Conservation (phyloP, 2,329 filamentous ascomycete species). For the Exophiala bonariae region DNA sequence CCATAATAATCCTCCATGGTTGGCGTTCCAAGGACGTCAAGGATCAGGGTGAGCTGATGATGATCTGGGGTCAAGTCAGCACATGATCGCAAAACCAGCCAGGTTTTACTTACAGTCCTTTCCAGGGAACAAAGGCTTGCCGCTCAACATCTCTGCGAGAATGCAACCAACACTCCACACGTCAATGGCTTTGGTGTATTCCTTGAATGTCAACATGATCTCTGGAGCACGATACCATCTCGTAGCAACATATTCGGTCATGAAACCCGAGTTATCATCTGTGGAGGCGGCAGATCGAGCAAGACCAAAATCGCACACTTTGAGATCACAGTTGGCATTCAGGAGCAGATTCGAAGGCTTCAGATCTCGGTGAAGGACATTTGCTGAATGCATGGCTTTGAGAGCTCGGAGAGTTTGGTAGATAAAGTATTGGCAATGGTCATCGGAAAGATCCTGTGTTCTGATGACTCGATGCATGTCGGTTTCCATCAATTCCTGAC, state of each 20-base stretch:
- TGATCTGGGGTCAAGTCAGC: constrained; percentile 63
- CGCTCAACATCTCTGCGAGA: constrained; percentile 96
- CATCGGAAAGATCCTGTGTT: constrained; percentile 96
- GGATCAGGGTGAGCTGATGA: constrained; percentile 93
- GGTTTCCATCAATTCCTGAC: constrained; percentile 91
- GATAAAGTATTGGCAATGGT: constrained; percentile 99
- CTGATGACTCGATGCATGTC: constrained; percentile 99
- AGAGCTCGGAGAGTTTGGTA: constrained; percentile 97
- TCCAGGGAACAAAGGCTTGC: constrained; percentile 95
- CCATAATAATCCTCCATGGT: constrained; percentile 99
- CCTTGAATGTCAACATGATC: constrained; percentile 99
- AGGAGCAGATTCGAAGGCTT: constrained; percentile 96
- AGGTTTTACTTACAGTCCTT: constrained; percentile 78
- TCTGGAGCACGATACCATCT: constrained; percentile 98
- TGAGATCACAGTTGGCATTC: constrained; percentile 98
- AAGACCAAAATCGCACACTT: constrained; percentile 97
- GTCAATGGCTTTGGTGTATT: constrained; percentile 98
- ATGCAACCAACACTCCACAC: constrained; percentile 99
- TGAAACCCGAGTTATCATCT: constrained; percentile 99
- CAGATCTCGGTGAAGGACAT: constrained; percentile 93
- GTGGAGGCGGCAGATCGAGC: constrained; percentile 94
- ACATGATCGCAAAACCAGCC: neutral
- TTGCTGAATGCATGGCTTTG: constrained; percentile 99
- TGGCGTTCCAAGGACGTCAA: constrained; percentile 94
- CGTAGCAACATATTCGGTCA: constrained; percentile 99